Evolutionary conservation across 2,329 filamentous ascomycete species (phyloP).

Genomic region (Aspergillus sp.): DNA sequence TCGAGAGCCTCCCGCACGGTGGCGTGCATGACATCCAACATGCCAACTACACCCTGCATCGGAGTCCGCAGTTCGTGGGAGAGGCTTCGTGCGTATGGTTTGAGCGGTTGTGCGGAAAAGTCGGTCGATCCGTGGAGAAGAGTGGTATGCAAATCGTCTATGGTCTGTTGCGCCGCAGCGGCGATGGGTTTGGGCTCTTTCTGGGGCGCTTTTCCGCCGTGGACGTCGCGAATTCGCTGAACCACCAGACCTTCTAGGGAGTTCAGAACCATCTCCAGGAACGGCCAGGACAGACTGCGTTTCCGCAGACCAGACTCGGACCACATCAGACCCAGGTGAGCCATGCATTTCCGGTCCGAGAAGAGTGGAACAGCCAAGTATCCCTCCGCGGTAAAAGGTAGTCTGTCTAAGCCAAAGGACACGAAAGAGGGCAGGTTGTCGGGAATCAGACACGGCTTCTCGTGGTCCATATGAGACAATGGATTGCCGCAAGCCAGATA

Average conservation of each 20-base stretch:
- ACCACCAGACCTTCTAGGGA: constrained; percentile 61
- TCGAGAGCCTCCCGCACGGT: constrained; percentile 61
- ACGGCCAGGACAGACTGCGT: constrained; percentile 56
- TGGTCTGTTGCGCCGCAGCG: constrained; percentile 14
- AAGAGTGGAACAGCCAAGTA: constrained; percentile 63
- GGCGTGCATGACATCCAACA: constrained; percentile 70
- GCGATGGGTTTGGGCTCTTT: constrained; percentile 14
- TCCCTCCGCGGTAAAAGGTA: constrained; percentile 57
- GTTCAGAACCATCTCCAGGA: constrained; percentile 61
- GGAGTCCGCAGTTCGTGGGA: constrained; percentile 67
- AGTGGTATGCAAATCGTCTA: constrained; percentile 31
- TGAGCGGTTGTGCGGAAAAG: constrained; percentile 55
- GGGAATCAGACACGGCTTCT: constrained; percentile 63
- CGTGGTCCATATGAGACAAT: constrained; percentile 63
- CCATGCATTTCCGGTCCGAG: constrained; percentile 58
- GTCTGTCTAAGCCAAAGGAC: constrained; percentile 52
- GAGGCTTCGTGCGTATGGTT: constrained; percentile 64
- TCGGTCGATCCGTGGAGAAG: constrained; percentile 52
- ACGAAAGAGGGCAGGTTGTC: constrained; percentile 54
- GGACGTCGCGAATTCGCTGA: constrained; percentile 49
- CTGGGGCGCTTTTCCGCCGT: constrained; percentile 33
- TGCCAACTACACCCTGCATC: constrained; percentile 69
- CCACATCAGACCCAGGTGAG: constrained; percentile 68
- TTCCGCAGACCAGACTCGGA: constrained; percentile 53
- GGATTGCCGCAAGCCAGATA: constrained; percentile 60